Base-by-base conservation (phyloP, 768 basidiomycete species). In the Leccinum boreale region DNA sequence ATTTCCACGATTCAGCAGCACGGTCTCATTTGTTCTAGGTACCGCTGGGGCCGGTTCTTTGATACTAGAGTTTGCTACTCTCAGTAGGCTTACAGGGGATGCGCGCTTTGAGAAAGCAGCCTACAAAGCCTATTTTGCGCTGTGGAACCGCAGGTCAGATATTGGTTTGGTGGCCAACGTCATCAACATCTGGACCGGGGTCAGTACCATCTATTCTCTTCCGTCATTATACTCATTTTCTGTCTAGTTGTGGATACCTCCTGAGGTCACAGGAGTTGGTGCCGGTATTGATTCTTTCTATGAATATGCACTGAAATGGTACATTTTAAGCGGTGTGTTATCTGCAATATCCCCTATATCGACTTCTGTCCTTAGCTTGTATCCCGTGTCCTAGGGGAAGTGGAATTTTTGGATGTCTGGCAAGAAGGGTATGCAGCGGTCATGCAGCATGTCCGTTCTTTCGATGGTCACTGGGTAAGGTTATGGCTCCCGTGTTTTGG, bases 251-350 rank as follows among this genome's bases (percentile, higher is more conserved):
- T 97, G 94, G 94, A 82, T 80, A 14, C 73, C 77, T 50, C 92
- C 94, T 17, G 87, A 92, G 60, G 74, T 87, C 7, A 86, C 85
- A 26, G 83, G 89, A 1, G 90, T 95, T 31, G 96, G 96, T 24
- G 97, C 97, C 6, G 97, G 97, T 1, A 86, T 97, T 45, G 97
- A 98, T 70, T 94, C 91, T 3, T 97, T 96, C 70, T 94, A 90
- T 68, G 97, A 99, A 69, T 95, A 95, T 71, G 90, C 93, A 11
- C 73, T 94, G 46, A 95, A 95, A 67, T 93, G 92, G 85, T 94
- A 94, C 68, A 86, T 96, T 42, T 67, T 94, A 67, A 92, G 90
- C 65, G 88, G 89, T 88, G 62, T 35, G 77, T 71, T 42, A 17
- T 49, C 49, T 17, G 10, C 14, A 33, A 29, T 3, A 44, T 53